Conservation (phyloP, 192 early-diverging fungal species). For the Geranomyces michiganensis region DNA sequence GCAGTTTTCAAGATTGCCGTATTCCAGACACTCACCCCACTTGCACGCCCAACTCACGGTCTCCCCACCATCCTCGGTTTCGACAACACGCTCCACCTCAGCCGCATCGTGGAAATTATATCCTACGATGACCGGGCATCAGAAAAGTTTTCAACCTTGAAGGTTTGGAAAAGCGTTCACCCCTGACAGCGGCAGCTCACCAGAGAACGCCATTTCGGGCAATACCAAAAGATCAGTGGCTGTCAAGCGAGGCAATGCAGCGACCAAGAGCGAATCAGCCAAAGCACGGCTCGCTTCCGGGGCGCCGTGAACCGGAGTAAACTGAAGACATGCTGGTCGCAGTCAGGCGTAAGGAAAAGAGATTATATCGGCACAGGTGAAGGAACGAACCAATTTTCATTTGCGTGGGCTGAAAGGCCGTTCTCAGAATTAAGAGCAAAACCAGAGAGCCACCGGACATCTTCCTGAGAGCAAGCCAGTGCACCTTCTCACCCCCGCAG, state of each 20-base stretch:
- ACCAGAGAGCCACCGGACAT: no score
- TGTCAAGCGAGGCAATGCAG: not conserved
- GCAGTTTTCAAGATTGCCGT: not conserved
- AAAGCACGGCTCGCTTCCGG: constrained; percentile 34
- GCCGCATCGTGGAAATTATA: constrained; percentile 63
- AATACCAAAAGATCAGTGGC: constrained; percentile 69
- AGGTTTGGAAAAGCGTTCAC: not conserved
- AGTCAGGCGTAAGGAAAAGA: no score
- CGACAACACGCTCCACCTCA: constrained; percentile 63
- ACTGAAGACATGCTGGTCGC: constrained; percentile 50
- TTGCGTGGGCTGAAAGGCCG: no score
- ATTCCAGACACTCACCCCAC: constrained; percentile 47
- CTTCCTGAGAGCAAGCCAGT: no score
- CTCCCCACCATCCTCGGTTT: constrained; percentile 51
- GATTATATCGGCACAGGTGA: no score
- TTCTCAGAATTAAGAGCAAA: no score
- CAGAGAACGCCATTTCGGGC: constrained; percentile 80
- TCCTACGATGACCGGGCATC: constrained; percentile 39
- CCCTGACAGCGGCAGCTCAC: constrained; percentile 34
- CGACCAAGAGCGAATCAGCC: constrained; percentile 39
- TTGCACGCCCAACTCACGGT: constrained; percentile 65
- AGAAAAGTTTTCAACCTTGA: not conserved
- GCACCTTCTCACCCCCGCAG: no score
- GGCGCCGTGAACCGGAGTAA: constrained; percentile 47
- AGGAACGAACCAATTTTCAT: no score